Evolutionary conservation across 768 basidiomycete genomes (phyloP), one percentile per base, ranked within the genome.

Genomic region (Phlegmacium glaucopus): DNA sequence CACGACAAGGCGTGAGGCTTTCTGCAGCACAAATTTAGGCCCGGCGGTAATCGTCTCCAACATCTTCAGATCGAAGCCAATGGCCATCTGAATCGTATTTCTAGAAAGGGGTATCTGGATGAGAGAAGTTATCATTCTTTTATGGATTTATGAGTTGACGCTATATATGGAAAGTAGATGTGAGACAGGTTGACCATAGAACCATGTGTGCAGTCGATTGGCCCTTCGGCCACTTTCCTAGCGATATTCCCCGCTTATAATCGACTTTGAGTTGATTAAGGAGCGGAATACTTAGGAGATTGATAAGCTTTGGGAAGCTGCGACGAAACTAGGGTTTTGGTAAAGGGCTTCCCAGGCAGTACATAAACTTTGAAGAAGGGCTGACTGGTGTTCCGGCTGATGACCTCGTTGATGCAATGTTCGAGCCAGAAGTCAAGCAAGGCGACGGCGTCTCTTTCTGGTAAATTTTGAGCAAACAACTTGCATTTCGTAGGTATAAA

Each of bases 291-390:
- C 55, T 4, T 35, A 51, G 4, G 82, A 84, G 56, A 70, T 75
- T 7, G 69, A 76, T 29, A 68, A 64, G 41, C 70, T 86, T 2
- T 83, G 78, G 77, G 62, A 74, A 39, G 82, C 82, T 1, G 78
- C 75, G 7, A 82, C 77, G 0, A 68, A 74, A 38, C 67, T 83
- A 1, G 82, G 82, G 2, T 85, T 86, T 60, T 86, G 82, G 79
- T 84, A 83, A 79, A 81, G 57, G 60, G 80, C 76, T 45, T 22
- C 5, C 22, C 22, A 3, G 22, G 22, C 5, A 22, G 22, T 22
- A 22, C 22, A 22, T 22, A 5, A 22, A 5, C 22, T 22, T 22
- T 22, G 22, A 22, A 22, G 22, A 22, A 22, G 22, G 22, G 22
- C 22, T 22, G 22, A 22, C 22, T 54, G 81, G 75, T n/a, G n/a